A percentile compares a stretch with the other conserved stretches of the same genome.
Evolutionary conservation across 176 grass and related monocot species (phyloP).

Genomic region (Elaeis guineensis): DNA sequence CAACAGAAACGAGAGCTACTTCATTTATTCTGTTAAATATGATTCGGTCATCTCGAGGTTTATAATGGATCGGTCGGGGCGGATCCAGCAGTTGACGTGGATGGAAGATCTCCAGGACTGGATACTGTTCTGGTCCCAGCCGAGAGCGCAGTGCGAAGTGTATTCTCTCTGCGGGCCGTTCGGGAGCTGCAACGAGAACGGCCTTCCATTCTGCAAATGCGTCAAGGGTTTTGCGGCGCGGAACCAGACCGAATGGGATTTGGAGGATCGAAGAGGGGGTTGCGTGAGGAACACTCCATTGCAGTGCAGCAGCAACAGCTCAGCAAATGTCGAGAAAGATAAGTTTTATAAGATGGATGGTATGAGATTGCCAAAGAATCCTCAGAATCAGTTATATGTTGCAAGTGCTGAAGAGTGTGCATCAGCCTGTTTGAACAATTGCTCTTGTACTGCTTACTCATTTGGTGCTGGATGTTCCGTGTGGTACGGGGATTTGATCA

Average conservation of each 20-base stretch:
- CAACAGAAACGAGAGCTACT: no score
- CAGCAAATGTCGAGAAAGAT: conserved; percentile 14
- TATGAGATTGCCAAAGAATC: conserved; percentile 27
- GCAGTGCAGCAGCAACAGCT: conserved; percentile 22
- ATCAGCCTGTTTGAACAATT: conserved; percentile 29
- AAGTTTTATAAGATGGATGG: conserved; percentile 31
- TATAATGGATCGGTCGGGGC: no score
- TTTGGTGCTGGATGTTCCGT: conserved; percentile 26
- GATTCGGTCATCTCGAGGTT: no score
- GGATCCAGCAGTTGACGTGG: no score
- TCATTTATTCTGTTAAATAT: no score
- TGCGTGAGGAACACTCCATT: conserved; percentile 39
- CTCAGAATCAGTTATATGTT: conserved; percentile 4
- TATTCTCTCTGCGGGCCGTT: conserved; percentile 44
- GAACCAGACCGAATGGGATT: conserved; percentile 25
- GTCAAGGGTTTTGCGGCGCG: conserved; percentile 36
- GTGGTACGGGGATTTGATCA: conserved; percentile 38
- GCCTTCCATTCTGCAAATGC: conserved; percentile 30
- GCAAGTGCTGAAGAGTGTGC: conserved; percentile 27
- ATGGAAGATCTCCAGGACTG: no score
- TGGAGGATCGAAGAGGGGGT: conserved; percentile 34
- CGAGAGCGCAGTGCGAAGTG: conserved; percentile 35
- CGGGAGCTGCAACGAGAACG: conserved; percentile 31
- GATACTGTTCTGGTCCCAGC: conserved; percentile 6
- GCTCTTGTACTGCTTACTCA: no score